phyloP scores from a whole-genome alignment of 2,329 filamentous ascomycete genomes.

The Aureobasidium sp. region DNA sequence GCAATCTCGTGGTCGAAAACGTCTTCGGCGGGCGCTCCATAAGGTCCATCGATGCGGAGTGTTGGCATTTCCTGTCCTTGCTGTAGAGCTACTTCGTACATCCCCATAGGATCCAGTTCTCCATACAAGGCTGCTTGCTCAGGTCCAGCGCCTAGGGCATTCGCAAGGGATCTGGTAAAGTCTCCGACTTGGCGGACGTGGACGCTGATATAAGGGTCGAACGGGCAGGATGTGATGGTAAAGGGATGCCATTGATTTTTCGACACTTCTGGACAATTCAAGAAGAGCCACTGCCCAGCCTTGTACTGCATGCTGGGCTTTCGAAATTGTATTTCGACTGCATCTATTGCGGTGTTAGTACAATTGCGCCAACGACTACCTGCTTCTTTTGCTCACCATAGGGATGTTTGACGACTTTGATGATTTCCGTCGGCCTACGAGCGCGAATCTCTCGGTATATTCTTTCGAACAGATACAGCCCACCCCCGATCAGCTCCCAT shows the following conservation, averaged over 20 bases:
- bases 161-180: slow-evolving; percentile 88
- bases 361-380: slow-evolving; percentile 2
- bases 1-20: slow-evolving; percentile 92
- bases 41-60: slow-evolving; percentile 88
- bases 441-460: slow-evolving; percentile 86
- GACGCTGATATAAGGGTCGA: slow-evolving; percentile 88
- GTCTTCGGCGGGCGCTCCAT: slow-evolving; percentile 93
- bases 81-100: slow-evolving; percentile 95
- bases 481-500: slow-evolving; percentile 86
- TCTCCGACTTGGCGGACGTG: slow-evolving; percentile 96
- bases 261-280: slow-evolving; percentile 85
- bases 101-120: slow-evolving; percentile 82
- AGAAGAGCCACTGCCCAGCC: slow-evolving; percentile 95
- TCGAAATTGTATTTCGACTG: slow-evolving; percentile 92
- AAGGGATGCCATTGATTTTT: slow-evolving; percentile 96
- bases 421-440: slow-evolving; percentile 77
- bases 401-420: slow-evolving; percentile 88
- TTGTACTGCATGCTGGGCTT: slow-evolving; percentile 98
- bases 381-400: slow-evolving; percentile 57
- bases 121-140: slow-evolving; percentile 88
- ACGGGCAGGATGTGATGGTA: slow-evolving; percentile 96
- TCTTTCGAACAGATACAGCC: slow-evolving; percentile 78
- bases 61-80: slow-evolving; percentile 89
- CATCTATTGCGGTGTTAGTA: slow-evolving; percentile 48
- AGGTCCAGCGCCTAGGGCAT: slow-evolving; percentile 83